Base-by-base conservation (phyloP, 2,329 filamentous ascomycete species). In the Nemania sp. region DNA sequence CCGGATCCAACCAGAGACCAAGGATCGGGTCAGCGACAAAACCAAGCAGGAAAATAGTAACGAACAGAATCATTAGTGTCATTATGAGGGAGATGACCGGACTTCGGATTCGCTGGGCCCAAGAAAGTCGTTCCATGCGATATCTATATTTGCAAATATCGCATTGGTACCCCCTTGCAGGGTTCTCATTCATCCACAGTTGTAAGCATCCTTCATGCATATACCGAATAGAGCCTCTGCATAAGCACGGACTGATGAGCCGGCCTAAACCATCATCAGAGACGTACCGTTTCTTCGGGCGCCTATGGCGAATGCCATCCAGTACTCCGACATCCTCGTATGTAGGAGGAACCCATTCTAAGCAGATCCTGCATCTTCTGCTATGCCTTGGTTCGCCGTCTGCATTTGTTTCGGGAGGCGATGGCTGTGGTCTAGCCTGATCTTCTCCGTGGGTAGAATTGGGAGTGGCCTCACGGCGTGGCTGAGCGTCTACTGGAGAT, bases 21-120 rank as follows among this genome's bases (percentile, higher is more conserved):
- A 97, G 87, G 56, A 97, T 90, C 1, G 92, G 92, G 71, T 97
- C 92, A 55, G 92, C 93, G 61, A 97, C 74, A 66, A 97, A 97
- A 36, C 94, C 94, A 51, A 97, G 83, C 0, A 90, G 33, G 66
- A 96, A 97, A 22, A 96, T 80, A 46, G 86, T 80, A 37, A 86
- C 57, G 30, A 91, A 52, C 60, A 97, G 81, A 59, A 96, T 88
- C 17, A 78, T 44, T 2, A 90, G 62, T 0, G 93, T 97, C 63
- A 97, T 75, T 1, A 74, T 68, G 24, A 90, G 75, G 66, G 95
- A 88, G 4, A 88, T 78, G 50, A 81, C 70, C 61, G 79, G 79
- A 74, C 85, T 89, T 67, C 81, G 83, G 45, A 91, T 76, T 73
- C 85, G 84, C 24, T 82, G 80, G 20, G 86, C 87, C 86, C 86